A percentile compares a stretch with the other conserved stretches of the same genome.
These are phyloP conservation scores for Metarhizium robertsii DNA, from an alignment of 2,329 filamentous ascomycete genomes.

Conservation along the genomic window DNA sequence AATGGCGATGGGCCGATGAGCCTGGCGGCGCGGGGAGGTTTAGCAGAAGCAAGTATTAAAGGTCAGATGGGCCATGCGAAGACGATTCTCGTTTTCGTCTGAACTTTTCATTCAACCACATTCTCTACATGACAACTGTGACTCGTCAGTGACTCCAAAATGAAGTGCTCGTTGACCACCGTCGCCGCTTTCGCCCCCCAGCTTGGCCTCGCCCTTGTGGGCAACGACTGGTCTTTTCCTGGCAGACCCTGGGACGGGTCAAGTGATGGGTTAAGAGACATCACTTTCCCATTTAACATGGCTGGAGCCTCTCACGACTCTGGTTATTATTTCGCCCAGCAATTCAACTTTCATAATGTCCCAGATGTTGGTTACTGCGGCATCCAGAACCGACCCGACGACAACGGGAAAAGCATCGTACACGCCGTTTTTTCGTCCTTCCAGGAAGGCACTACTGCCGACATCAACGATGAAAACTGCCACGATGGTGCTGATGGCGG, in stretches of 20 bases:
- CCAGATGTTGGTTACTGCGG: constrained; percentile 10
- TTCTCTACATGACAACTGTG: too few relatives aligned
- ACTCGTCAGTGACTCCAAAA: neutral
- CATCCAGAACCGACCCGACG: constrained; percentile 11
- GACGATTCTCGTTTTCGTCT: too few relatives aligned
- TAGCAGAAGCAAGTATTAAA: too few relatives aligned
- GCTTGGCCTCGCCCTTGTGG: neutral
- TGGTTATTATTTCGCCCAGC: constrained; percentile 16
- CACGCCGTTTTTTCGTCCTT: constrained; percentile 14
- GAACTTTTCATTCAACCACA: too few relatives aligned
- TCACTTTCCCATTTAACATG: constrained; percentile 15
- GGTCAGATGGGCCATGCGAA: too few relatives aligned
- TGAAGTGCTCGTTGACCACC: neutral
- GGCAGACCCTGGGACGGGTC: constrained; percentile 6
- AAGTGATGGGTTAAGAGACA: constrained; percentile 8
- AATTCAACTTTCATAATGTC: constrained; percentile 10
- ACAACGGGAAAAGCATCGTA: constrained; percentile 6
- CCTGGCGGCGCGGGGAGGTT: too few relatives aligned
- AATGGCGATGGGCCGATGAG: too few relatives aligned
- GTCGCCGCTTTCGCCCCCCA: constrained; percentile 1
- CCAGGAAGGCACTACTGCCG: constrained; percentile 5
- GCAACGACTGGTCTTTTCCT: constrained; percentile 3
- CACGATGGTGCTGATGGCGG: constrained; percentile 15
- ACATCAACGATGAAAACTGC: constrained; percentile 9
- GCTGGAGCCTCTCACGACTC: constrained; percentile 8